Percentiles rank a stretch among this genome's conserved stretches.
phyloP scores from a whole-genome alignment of 768 basidiomycete species.

The Lyophyllum shimeji region DNA sequence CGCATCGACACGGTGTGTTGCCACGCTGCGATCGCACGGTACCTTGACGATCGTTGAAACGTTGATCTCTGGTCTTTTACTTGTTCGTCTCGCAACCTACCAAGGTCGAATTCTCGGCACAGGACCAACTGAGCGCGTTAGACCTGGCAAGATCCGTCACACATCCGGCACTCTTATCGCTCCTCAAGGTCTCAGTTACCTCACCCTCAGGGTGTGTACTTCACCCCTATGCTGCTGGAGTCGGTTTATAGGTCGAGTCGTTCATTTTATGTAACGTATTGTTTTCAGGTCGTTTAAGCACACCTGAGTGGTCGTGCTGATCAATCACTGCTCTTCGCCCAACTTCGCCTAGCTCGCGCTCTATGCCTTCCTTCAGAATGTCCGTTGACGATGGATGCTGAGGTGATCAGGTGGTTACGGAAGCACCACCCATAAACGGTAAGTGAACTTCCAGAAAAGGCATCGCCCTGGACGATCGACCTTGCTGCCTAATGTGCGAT shows the following conservation, averaged over 20 bases:
- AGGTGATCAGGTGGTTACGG: background rate
- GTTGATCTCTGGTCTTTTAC: background rate
- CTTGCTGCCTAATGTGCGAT: background rate
- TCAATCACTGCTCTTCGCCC: background rate
- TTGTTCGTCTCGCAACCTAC: background rate
- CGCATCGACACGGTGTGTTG: background rate
- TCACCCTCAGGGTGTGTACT: no score
- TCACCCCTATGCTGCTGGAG: no score
- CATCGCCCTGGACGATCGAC: background rate
- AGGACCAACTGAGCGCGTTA: no score
- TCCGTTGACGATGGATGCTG: background rate
- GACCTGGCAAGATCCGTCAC: no score
- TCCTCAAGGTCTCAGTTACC: no score
- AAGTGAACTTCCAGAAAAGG: background rate
- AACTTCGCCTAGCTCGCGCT: background rate
- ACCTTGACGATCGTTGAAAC: background rate
- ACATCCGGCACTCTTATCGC: no score
- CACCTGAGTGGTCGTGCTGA: no score
- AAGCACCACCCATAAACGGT: background rate
- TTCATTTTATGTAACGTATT: no score
- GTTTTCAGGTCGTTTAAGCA: no score
- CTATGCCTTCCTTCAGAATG: background rate
- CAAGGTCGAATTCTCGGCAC: no score
- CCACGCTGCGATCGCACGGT: no score
- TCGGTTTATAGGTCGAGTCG: no score